Base-by-base conservation (phyloP, 805 yeast genomes). In the Suhomyces prunicola region DNA sequence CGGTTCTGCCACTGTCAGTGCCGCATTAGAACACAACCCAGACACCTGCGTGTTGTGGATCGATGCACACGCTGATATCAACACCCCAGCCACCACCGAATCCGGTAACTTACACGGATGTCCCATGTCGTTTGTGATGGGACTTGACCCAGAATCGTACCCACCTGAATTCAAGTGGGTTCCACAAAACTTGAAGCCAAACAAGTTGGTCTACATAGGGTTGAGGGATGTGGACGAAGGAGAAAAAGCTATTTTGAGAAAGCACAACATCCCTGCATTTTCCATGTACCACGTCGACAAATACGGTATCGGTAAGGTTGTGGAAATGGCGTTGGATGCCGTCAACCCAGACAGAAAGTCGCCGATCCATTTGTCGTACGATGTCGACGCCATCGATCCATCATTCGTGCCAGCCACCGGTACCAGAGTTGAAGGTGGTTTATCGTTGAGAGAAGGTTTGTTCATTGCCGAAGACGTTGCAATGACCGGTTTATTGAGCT, bases 21-120 rank as follows among this genome's bases (percentile, higher is more conserved):
- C 96, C 2, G 88, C 92, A 31, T 78, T 90, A 57, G 83, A 82
- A 15, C 80, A 82, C 58, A 77, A 87, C 67, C 97, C 97, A 17
- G 90, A 92, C 60, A 90, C 96, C 26, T 91, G 96, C 63, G 77
- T 93, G 40, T 68, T 93, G 57, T 93, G 99, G 99, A 87, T 93
- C 61, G 99, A 93, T 72, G 99, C 99, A 0, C 99, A 93, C 69
- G 97, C 98, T 17, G 99, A 93, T 69, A 87, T 94, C 67, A 94
- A 94, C 76, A 87, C 97, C 1, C 89, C 97, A 9, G 76, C 78
- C 35, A 83, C 90, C 7, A 85, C 97, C 1, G 87, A 81, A 27
- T 84, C 93, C 6, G 98, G 98, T 42, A 94, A 93, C 70, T 77
- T 93, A 61, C 99, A 93, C 69, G 99, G 99, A 5, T 92, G 97